phyloP scores from a whole-genome alignment of 1,139 yeast genomes.

The Suhomyces chickasaworum region DNA sequence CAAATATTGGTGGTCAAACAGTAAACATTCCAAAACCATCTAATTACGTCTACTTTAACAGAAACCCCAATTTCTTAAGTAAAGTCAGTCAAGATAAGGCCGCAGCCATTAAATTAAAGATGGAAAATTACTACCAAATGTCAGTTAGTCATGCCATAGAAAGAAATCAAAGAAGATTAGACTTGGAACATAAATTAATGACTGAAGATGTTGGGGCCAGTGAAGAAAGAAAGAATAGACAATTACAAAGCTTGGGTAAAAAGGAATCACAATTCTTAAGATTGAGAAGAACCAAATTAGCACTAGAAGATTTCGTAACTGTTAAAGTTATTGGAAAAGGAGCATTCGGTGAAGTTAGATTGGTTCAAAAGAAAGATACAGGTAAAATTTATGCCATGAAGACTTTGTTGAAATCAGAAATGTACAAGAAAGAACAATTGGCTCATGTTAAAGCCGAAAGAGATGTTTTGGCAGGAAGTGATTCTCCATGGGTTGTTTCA shows the following conservation, averaged over 20 bases:
- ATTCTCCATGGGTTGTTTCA: slow-evolving; percentile 87
- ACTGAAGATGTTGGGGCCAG: slow-evolving; percentile 63
- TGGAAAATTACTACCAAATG: slow-evolving; percentile 76
- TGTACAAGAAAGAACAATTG: slow-evolving; percentile 80
- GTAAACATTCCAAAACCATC: slow-evolving; percentile 16
- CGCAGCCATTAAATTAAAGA: slow-evolving; percentile 66
- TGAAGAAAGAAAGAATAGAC: slow-evolving; percentile 75
- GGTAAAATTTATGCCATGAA: slow-evolving; percentile 88
- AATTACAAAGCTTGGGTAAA: slow-evolving; percentile 67
- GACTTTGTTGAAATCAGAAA: slow-evolving; percentile 73
- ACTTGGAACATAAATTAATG: slow-evolving; percentile 64
- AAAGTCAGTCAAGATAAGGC: slow-evolving; percentile 73
- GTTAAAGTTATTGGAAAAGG: slow-evolving; percentile 87
- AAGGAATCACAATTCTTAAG: slow-evolving; percentile 79
- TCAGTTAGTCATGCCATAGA: slow-evolving; percentile 80
- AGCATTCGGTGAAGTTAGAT: slow-evolving; percentile 82
- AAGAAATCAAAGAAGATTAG: slow-evolving; percentile 75
- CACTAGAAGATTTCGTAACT: slow-evolving; percentile 73
- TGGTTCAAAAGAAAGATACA: slow-evolving; percentile 80
- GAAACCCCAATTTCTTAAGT: slow-evolving; percentile 78
- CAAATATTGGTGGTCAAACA: slow-evolving; percentile 15
- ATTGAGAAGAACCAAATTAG: slow-evolving; percentile 70
- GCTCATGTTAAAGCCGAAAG: slow-evolving; percentile 87
- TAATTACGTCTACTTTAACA: slow-evolving; percentile 72
- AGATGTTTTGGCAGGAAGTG: slow-evolving; percentile 82